Conservation (phyloP, 83 land plant genomes). For the Isoetes engelmannii region DNA sequence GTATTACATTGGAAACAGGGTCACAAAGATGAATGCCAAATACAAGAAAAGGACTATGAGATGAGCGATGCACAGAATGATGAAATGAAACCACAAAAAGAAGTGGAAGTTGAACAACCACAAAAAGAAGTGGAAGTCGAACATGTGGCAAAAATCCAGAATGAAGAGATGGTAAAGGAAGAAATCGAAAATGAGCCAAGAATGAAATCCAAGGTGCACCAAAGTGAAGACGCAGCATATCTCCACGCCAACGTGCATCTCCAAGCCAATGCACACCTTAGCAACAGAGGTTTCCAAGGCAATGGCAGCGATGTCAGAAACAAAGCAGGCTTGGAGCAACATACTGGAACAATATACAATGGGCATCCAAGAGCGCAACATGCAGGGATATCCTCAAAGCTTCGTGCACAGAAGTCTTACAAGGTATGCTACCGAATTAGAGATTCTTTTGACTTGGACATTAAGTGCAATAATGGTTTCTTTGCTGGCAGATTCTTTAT, state of each 20-base stretch:
- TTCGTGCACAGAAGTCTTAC: no score
- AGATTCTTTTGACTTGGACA: neutral
- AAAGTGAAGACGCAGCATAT: no score
- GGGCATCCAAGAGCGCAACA: no score
- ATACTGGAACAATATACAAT: no score
- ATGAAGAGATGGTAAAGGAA: neutral
- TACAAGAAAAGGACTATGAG: slow-evolving; percentile 7
- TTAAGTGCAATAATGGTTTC: no score
- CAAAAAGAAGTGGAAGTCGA: neutral
- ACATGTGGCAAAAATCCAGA: neutral
- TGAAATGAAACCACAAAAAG: slow-evolving; percentile 1
- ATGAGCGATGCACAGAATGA: neutral
- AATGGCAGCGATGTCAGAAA: no score
- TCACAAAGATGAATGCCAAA: slow-evolving; percentile 51
- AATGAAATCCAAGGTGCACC: neutral
- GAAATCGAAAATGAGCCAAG: neutral
- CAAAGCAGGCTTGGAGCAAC: no score
- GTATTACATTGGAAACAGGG: slow-evolving; percentile 54
- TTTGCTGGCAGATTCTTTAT: no score
- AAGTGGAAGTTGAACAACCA: neutral
- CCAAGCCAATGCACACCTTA: no score
- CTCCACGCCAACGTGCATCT: no score
- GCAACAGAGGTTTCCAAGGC: no score
- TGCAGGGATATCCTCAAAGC: neutral
- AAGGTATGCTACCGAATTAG: neutral